These are phyloP conservation scores for Scleroderma citrinum DNA, from an alignment of 768 basidiomycete species.

Conservation along the genomic window DNA sequence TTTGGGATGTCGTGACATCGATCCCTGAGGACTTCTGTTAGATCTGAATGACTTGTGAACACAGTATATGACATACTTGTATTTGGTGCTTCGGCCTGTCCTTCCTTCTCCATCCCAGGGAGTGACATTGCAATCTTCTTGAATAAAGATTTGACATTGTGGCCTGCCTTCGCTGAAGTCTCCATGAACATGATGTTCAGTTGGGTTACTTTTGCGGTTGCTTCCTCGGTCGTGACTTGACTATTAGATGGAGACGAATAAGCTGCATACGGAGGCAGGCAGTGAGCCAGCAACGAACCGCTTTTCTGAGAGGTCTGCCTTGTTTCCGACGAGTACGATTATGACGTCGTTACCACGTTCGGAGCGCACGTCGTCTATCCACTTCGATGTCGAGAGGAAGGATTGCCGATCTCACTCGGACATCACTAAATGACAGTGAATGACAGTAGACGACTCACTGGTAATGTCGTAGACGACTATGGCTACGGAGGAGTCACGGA, in stretches of 20 bases:
- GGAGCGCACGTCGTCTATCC: conserved; percentile 98
- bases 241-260: conserved; percentile 36
- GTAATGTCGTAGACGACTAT: conserved; percentile 99
- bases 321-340: conserved; percentile 97
- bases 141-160: conserved; percentile 98
- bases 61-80: conserved; percentile 31
- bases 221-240: conserved; percentile 98
- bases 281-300: conserved; percentile 49
- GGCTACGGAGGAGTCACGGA: conserved; percentile 96
- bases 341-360: conserved; percentile 98
- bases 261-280: conserved; percentile 1
- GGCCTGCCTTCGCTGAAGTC: conserved; percentile 97
- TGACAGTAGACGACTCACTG: conserved; percentile 48
- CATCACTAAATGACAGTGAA: conserved; percentile 1
- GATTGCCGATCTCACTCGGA: conserved; percentile 75
- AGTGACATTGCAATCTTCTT: conserved; percentile 99
- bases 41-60: not conserved
- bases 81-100: conserved; percentile 49
- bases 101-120: conserved; percentile 91
- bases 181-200: conserved; percentile 98
- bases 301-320: conserved; percentile 98
- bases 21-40: conserved; percentile 55
- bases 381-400: conserved; percentile 97
- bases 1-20: conserved; percentile 74
- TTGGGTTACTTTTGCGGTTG: conserved; percentile 85